Conservation (phyloP, 2,329 filamentous ascomycete genomes). For the Venturia oleaginea region DNA sequence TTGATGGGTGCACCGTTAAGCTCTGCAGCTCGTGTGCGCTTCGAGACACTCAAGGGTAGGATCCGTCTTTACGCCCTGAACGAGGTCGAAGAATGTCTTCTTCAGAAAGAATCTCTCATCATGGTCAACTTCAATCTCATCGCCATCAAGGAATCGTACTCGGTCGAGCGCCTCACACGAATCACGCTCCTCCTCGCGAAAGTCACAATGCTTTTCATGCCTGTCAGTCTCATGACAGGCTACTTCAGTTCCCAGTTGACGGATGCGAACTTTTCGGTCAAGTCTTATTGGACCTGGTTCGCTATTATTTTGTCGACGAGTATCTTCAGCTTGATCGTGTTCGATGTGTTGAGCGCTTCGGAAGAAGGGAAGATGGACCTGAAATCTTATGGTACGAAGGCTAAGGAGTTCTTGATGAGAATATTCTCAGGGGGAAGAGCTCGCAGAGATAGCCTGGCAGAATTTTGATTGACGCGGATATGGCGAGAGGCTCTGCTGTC, state of each 20-base stretch:
- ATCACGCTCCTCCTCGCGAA: conserved; percentile 66
- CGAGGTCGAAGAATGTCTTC: conserved; percentile 54
- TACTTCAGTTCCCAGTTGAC: conserved; percentile 63
- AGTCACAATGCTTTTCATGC: conserved; percentile 65
- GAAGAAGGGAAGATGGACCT: conserved; percentile 47
- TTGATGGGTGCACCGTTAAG: conserved; percentile 37
- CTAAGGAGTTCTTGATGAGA: background rate
- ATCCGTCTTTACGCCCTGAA: conserved; percentile 52
- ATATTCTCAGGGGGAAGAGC: background rate
- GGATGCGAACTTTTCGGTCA: conserved; percentile 50
- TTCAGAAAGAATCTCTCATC: conserved; percentile 62
- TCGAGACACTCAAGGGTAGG: conserved; percentile 50
- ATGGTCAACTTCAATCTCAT: conserved; percentile 71
- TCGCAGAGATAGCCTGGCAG: background rate
- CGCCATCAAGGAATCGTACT: conserved; percentile 63
- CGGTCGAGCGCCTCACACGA: conserved; percentile 61
- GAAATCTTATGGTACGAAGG: conserved; percentile 2
- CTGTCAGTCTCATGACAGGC: conserved; percentile 63
- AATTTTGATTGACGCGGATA: background rate
- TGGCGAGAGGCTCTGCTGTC: no score
- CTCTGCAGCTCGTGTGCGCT: conserved; percentile 46
- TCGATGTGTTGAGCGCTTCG: conserved; percentile 49
- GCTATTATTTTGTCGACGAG: conserved; percentile 52
- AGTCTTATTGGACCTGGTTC: conserved; percentile 61
- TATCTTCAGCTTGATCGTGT: conserved; percentile 48